Conservation (phyloP, 2,329 filamentous ascomycete species). For the Thelonectria blattea region DNA sequence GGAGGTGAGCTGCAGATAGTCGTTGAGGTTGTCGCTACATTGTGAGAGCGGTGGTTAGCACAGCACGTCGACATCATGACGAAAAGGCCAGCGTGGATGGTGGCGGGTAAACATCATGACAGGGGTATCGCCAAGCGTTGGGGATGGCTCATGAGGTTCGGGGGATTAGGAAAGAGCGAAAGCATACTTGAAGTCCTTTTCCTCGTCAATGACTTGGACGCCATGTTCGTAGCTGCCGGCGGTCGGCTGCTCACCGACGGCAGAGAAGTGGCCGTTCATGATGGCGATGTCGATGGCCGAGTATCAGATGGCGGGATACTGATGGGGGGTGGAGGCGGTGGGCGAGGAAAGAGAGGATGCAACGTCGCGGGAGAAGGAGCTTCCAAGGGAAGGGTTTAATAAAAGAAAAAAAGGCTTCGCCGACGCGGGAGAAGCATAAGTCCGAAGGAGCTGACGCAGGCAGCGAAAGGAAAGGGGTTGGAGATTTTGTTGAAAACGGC, state of each 20-base stretch:
- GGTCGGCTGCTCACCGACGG: conserved; percentile 69
- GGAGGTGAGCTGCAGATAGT: conserved; percentile 80
- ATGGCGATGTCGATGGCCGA: conserved; percentile 32
- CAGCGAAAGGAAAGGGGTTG: background rate
- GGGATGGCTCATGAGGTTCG: background rate
- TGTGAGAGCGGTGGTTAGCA: conserved; percentile 17
- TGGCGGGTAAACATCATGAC: background rate
- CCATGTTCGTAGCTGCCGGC: conserved; percentile 84
- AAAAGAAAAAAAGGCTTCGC: too few relatives aligned
- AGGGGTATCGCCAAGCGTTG: background rate
- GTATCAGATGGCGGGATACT: conserved; percentile 17
- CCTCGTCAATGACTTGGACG: conserved; percentile 90
- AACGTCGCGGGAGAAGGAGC: conserved; percentile 22
- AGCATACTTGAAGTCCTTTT: conserved; percentile 99
- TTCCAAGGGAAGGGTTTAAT: conserved; percentile 16
- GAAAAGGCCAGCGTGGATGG: background rate
- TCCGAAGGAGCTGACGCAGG: conserved; percentile 16
- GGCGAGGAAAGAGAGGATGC: conserved; percentile 14
- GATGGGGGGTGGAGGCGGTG: conserved; percentile 15
- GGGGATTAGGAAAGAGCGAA: conserved; percentile 42
- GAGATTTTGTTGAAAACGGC: background rate
- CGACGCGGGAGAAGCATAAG: conserved; percentile 20
- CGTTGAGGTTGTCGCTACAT: conserved; percentile 73
- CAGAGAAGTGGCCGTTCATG: conserved; percentile 84
- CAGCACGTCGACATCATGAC: conserved; percentile 15